Base-by-base conservation (phyloP, 2,329 filamentous ascomycete genomes). In the Phaeomoniella chlamydospora region DNA sequence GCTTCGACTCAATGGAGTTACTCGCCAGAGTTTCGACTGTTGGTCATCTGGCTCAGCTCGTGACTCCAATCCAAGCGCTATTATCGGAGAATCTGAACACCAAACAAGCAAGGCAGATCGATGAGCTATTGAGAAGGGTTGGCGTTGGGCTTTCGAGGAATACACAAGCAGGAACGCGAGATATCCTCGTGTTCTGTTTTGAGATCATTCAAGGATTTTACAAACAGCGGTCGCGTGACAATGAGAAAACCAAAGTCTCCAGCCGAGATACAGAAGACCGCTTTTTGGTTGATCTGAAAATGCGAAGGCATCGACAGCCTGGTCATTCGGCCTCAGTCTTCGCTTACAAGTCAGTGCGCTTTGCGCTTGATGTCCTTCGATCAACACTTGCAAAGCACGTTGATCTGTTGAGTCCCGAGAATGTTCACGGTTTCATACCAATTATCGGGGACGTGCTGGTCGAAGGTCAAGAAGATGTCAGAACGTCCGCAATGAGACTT, bases 1-100 rank as follows among this genome's bases (percentile, higher is more conserved):
- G 87, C 53, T 93, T 87, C 50, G 92, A 98, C 52, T 93, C 90
- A 0, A 92, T 96, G 78, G 88, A 96, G 55, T 67, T 96, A 12
- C 69, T 96, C 44, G 81, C 90, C 16, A 83, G 79, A 50, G 86
- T 78, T 33, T 78, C 84, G 2, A 88, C 86, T 1, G 67, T 94
- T 15, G 65, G 61, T 35, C 74, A 77, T 38, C 68, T 96, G 4
- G 75, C 79, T 33, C 73, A 79, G 34, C 72, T 98, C 3, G 69
- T 94, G 35, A 69, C 69, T 36, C 92, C 90, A 1, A 65, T 96
- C 33, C 81, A 83, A 48, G 67, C 75, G 5, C 65, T 98, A 14
- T 62, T 98, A 26, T 68, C 79, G 37, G 85, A 96, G 55, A 90
- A 82, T 53, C 71, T 98, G 35, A 82, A 87, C 45, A 64, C 86